Base-by-base conservation (phyloP, 2,329 filamentous ascomycete species). In the Fusarium brevicatenulatum region DNA sequence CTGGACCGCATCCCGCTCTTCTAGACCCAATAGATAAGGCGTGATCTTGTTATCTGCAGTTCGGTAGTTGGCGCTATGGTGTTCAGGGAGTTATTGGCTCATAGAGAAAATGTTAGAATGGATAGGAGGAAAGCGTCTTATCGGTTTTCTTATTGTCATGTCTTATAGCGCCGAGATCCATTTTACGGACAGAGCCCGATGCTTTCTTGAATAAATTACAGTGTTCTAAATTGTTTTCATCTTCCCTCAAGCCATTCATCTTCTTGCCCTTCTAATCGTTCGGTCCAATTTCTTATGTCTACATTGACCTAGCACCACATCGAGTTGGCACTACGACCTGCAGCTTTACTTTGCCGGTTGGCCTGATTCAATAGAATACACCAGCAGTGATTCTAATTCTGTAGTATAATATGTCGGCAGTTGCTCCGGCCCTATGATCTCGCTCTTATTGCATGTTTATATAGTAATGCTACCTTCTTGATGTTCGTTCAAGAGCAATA, bases 221-320 rank as follows among this genome's bases (percentile, higher is more conserved):
- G 19, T 25, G 10, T 44, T 44, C 16, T 13, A 25, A 13, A 19
- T 8, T 46, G 2, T 9, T 44, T 28, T 28, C 44, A n/a, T 30
- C 2, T 9, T 30, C 44, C 13, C 19, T 30, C 4, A 7, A 47
- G 12, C 7, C 19, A 30, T n/a, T 30, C 9, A 8, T 11, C 0
- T 47, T n/a, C 11, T 28, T 11, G 9, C 25, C 19, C 19, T 47
- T 30, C 4, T 6, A 30, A 28, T n/a, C 19, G 21, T 8, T 30
- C 44, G 4, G 18, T 28, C 9, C 4, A n/a, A 16, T 8, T 7
- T 47, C 15, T 13, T 7, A 28, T 28, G 11, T 15, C 16, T 44
- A 25, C 4, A 44, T 13, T 44, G 43, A 13, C 8, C 43, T 44
- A 44, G 15, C 43, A 25, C 11, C 18, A 44, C 43, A 25, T 25